Conservation (phyloP, 2,329 filamentous ascomycete species). For the Colletotrichum eleusines region DNA sequence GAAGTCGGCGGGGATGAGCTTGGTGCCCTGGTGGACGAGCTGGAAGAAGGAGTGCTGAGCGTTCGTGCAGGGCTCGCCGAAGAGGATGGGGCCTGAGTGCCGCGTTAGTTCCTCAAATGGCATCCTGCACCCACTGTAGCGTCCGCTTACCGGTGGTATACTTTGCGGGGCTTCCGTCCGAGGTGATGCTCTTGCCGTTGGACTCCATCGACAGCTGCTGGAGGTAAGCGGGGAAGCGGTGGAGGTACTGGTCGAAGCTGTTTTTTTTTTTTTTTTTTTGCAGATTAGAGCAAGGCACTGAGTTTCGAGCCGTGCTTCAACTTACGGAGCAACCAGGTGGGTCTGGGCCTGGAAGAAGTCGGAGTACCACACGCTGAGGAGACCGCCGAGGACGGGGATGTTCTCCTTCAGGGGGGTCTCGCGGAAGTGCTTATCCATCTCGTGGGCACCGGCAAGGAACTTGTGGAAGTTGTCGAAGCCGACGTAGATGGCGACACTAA, state of each 20-base stretch:
- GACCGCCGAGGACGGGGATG: slow-evolving; percentile 91
- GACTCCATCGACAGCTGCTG: slow-evolving; percentile 99
- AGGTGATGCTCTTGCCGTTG: slow-evolving; percentile 96
- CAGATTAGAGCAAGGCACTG: not conserved
- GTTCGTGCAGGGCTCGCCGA: slow-evolving; percentile 98
- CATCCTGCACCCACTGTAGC: not conserved
- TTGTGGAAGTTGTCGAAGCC: slow-evolving; percentile 98
- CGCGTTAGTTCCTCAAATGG: slow-evolving; percentile 21
- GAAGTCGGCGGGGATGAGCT: slow-evolving; percentile 98
- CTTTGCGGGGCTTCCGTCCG: slow-evolving; percentile 89
- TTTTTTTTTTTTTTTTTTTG: too few relatives aligned
- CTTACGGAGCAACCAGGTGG: slow-evolving; percentile 93
- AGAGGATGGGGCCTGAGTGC: slow-evolving; percentile 79
- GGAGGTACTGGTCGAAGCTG: slow-evolving; percentile 97
- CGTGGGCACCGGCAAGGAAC: slow-evolving; percentile 93
- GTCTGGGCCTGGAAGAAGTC: slow-evolving; percentile 99
- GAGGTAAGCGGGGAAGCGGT: slow-evolving; percentile 98
- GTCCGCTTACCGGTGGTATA: slow-evolving; percentile 81
- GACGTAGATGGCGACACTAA: slow-evolving; percentile 94
- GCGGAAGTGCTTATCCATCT: slow-evolving; percentile 99
- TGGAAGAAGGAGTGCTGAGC: slow-evolving; percentile 99
- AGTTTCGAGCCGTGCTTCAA: slow-evolving; percentile 43
- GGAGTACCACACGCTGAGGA: slow-evolving; percentile 98
- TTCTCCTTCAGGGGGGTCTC: slow-evolving; percentile 92
- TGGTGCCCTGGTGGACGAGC: slow-evolving; percentile 98